Conservation (phyloP, 257 asterid genomes). For the Solanum virginianum region DNA sequence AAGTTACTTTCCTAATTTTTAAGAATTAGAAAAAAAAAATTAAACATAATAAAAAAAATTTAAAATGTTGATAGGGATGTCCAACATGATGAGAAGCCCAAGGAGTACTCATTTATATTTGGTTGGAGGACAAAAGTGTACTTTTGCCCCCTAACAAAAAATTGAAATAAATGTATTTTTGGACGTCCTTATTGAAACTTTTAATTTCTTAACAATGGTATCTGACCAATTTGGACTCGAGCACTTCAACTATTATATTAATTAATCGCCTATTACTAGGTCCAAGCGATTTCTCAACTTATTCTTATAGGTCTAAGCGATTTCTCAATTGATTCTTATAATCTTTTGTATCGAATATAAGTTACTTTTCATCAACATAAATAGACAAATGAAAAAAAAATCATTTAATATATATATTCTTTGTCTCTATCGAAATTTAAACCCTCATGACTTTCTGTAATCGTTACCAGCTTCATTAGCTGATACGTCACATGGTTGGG, state of each 20-base stretch:
- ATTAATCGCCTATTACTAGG: background rate
- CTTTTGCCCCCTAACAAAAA: background rate
- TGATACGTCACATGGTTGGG: background rate
- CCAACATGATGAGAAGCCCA: too few species aligned
- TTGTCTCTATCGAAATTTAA: background rate
- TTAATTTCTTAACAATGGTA: background rate
- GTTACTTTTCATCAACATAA: background rate
- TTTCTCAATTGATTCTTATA: too few species aligned
- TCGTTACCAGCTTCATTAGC: background rate
- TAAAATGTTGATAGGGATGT: too few species aligned
- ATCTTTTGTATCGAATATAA: background rate
- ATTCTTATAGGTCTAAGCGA: background rate
- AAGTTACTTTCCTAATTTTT: background rate
- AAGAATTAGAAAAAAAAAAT: background rate
- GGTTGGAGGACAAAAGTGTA: too few species aligned
- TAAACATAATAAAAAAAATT: too few species aligned
- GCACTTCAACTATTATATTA: background rate
- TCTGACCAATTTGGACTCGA: background rate
- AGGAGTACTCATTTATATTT: too few species aligned
- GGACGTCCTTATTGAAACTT: background rate
- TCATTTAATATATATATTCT: background rate
- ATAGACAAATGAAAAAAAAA: background rate
- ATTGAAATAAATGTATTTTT: background rate
- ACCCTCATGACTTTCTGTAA: background rate
- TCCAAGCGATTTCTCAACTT: too few species aligned